Conservation (phyloP, 176 grass and related monocot species). For the Elymus sibiricus region DNA sequence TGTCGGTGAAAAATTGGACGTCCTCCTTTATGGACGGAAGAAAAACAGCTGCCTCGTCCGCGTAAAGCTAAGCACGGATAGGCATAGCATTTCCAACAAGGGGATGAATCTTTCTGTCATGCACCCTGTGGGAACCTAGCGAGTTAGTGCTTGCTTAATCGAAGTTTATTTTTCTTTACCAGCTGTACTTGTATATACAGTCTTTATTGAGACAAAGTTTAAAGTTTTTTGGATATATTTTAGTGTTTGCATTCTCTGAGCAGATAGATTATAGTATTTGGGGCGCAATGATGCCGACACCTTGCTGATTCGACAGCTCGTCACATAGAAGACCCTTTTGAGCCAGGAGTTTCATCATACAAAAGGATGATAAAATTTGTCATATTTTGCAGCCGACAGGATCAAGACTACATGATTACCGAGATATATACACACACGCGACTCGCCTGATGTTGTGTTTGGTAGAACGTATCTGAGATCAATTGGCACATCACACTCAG, state of each 20-base stretch:
- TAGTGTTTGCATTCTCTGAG: not conserved
- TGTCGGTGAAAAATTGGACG: too few species aligned
- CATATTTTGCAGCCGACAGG: constrained; percentile 9
- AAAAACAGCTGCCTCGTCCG: too few species aligned
- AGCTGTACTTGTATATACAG: constrained; percentile 9
- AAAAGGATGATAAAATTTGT: constrained; percentile 1
- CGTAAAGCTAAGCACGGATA: too few species aligned
- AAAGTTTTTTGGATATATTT: not conserved
- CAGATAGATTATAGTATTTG: constrained; percentile 5
- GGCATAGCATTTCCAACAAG: too few species aligned
- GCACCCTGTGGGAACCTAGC: not conserved
- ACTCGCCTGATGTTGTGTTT: constrained; percentile 17
- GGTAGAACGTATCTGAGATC: not conserved
- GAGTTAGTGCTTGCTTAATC: constrained; percentile 19
- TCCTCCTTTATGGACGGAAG: too few species aligned
- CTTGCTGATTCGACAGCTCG: not conserved
- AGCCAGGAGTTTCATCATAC: constrained; percentile 10
- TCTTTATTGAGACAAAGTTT: not conserved
- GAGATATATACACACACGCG: not conserved
- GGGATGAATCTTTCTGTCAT: not conserved
- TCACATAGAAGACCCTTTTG: not conserved
- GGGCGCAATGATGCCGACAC: constrained; percentile 2
- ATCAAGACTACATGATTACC: not conserved
- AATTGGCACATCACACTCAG: not conserved
- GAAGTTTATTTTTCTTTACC: constrained; percentile 2